phyloP scores from a whole-genome alignment of 306 rosid species.

The Prinsepia uniflora region DNA sequence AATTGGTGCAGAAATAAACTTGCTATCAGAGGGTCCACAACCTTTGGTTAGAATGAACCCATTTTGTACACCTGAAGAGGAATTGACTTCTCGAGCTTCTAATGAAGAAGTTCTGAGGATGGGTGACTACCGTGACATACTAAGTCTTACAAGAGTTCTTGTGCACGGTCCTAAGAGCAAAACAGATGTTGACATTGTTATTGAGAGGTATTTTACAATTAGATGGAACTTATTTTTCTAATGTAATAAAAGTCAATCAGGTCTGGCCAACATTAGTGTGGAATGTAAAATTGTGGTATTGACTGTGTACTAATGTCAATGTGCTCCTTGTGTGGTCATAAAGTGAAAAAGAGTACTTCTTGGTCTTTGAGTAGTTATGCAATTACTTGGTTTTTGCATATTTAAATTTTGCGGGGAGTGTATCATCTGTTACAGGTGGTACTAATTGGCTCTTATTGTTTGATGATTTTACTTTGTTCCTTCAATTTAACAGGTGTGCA shows the following conservation, averaged over 20 bases:
- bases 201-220: constrained; percentile 58
- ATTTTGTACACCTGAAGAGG: constrained; percentile 30
- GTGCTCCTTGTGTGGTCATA: not conserved
- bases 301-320: not conserved
- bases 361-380: not conserved
- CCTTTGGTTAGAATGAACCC: constrained; percentile 35
- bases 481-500: constrained; percentile 60
- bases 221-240: not conserved
- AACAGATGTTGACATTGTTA: constrained; percentile 69
- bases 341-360: not conserved
- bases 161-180: constrained; percentile 83
- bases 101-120: constrained; percentile 63
- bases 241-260: not conserved
- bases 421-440: constrained; percentile 1
- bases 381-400: not conserved
- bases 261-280: not conserved
- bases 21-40: constrained; percentile 40
- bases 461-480: constrained; percentile 29
- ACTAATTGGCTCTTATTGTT: not conserved
- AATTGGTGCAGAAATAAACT: constrained; percentile 48
- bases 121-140: constrained; percentile 89
- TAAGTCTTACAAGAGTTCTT: constrained; percentile 90
- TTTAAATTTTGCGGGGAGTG: not conserved
- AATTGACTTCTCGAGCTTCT: constrained; percentile 43
- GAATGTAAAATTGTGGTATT: not conserved